Evolutionary conservation across 179 eudicot species (phyloP).

Genomic region (Gypsophila paniculata): DNA sequence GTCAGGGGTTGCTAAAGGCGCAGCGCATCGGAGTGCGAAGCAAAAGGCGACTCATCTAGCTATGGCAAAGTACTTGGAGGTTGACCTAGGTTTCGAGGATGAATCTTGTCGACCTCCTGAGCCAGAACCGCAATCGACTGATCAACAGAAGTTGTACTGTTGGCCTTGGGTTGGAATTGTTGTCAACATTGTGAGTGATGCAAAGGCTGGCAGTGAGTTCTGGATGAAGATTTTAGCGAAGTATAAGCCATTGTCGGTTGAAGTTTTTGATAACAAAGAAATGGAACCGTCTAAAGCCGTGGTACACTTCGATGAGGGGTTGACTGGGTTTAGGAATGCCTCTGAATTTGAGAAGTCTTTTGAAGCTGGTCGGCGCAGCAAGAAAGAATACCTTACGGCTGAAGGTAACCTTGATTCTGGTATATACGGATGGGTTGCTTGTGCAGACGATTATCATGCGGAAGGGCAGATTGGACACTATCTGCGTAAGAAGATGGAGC

Average conservation of each 20-base stretch:
- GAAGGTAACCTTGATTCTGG: conserved; percentile 30
- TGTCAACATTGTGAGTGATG: conserved; percentile 42
- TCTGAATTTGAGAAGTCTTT: conserved; percentile 54
- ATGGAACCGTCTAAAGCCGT: conserved; percentile 33
- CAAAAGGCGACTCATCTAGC: conserved; percentile 44
- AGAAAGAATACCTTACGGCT: conserved; percentile 38
- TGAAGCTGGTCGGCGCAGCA: conserved; percentile 46
- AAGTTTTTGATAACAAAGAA: conserved; percentile 29
- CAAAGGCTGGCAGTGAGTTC: conserved; percentile 16
- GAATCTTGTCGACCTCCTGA: conserved; percentile 25
- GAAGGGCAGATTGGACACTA: conserved; percentile 47
- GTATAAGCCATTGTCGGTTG: conserved; percentile 48
- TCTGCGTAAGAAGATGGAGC: conserved; percentile 44
- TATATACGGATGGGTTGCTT: conserved; percentile 63
- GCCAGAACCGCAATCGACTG: conserved; percentile 22
- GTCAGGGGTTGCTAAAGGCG: conserved; percentile 54
- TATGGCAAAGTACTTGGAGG: conserved; percentile 34
- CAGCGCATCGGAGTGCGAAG: conserved; percentile 34
- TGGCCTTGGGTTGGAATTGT: conserved; percentile 64
- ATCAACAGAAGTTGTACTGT: conserved; percentile 34
- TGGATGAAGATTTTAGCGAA: conserved; percentile 37
- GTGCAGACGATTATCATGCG: conserved; percentile 46
- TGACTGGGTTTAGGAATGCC: conserved; percentile 52
- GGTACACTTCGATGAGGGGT: conserved; percentile 47
- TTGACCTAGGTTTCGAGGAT: conserved; percentile 18